Base-by-base conservation (phyloP, 2,329 filamentous ascomycete species). In the Ambrosiella cleistominuta region DNA sequence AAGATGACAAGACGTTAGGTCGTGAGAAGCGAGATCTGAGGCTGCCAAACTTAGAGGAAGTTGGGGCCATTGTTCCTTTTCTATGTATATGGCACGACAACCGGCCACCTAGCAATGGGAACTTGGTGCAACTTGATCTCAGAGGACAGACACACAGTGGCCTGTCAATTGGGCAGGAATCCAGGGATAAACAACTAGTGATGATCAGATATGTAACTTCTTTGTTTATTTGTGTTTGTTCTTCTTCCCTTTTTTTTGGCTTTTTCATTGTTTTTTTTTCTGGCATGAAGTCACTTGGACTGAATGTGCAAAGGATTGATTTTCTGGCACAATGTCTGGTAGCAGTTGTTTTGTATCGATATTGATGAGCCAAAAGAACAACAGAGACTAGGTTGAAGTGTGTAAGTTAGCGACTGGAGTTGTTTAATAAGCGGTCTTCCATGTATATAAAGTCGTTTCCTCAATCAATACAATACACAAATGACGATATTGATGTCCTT, bases 1-100 rank as follows among this genome's bases (percentile, higher is more conserved):
- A 72, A 27, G 70, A 58, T 68, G 64, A 58, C 62, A 62, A 64
- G 61, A 68, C 65, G 59, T 67, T 63, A 17, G 72, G 66, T 61
- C 69, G 58, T 54, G 58, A 51, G 19, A 45, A 39, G 19, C 38
- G 56, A 47, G 38, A 47, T 9, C 49, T 42, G 17, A 50, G 13
- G 39, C 49, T 66, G 68, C 12, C 35, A n/a, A 27, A 64, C 66
- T 73, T 62, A 70, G 67, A 63, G 15, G 37, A 47, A 17, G 40
- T 38, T 27, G 57, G 50, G 44, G 39, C 56, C 55, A 58, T 47
- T 55, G 40, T 42, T 19, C 40, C 37, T 54, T 36, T 54, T 45
- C 44, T 17, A 37, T 44, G 8, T n/a, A 7, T 15, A 13, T 17
- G 53, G 53, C 11, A 36, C 13, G 11, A 17, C 7, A 9, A 12